Conservation (phyloP, 805 yeast species). For the Clavispora santaluciae region DNA sequence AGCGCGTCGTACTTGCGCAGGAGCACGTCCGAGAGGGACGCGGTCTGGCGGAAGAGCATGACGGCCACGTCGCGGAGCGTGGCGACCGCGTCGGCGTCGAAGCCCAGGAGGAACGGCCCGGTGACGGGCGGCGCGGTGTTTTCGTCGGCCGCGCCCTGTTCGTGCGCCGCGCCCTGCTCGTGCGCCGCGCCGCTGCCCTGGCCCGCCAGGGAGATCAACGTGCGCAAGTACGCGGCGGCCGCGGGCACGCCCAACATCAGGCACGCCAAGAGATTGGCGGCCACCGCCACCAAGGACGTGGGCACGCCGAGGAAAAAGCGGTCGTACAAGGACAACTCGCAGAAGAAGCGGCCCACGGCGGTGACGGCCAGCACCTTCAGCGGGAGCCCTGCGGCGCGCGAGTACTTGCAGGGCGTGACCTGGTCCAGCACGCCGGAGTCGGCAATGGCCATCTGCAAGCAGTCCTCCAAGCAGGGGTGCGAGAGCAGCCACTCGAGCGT, state of each 20-base stretch:
- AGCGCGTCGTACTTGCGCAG: constrained; percentile 45
- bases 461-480: constrained; percentile 49
- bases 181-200: not conserved
- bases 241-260: constrained; percentile 46
- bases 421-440: constrained; percentile 25
- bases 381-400: constrained; percentile 14
- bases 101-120: constrained; percentile 48
- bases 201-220: constrained; percentile 5
- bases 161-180: no score
- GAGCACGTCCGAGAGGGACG: constrained; percentile 48
- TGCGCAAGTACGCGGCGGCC: constrained; percentile 22
- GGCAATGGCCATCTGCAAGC: constrained; percentile 39
- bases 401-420: constrained; percentile 23
- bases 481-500: constrained; percentile 43
- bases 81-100: constrained; percentile 33
- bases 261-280: constrained; percentile 51
- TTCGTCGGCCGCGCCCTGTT: constrained; percentile 29
- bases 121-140: constrained; percentile 36
- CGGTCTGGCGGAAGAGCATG: constrained; percentile 39
- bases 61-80: constrained; percentile 39
- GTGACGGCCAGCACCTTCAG: constrained; percentile 47
- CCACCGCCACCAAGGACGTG: constrained; percentile 42
- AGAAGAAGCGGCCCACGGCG: constrained; percentile 50
- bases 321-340: constrained; percentile 51
- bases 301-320: constrained; percentile 43